These are phyloP conservation scores for Blastocystis sp. DNA, from an alignment of 352 stramenopile species.

Conservation along the genomic window DNA sequence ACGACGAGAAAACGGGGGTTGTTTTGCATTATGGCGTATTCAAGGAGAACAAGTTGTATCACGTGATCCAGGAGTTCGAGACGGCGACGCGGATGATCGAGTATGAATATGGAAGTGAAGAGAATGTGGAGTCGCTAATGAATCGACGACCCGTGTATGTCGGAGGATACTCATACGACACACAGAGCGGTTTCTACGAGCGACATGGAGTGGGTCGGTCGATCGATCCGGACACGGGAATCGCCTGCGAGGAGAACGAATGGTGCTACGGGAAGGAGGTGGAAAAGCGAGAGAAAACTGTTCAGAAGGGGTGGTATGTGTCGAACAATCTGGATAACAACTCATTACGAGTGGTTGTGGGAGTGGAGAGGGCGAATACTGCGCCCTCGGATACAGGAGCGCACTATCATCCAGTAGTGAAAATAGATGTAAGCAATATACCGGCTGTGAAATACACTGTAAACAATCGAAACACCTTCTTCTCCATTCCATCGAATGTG, in stretches of 20 bases:
- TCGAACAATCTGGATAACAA: too few species aligned
- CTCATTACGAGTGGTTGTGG: too few species aligned
- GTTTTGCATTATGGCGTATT: background rate
- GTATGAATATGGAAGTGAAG: background rate
- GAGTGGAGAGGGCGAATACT: too few species aligned
- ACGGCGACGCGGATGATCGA: background rate
- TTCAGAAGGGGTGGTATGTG: too few species aligned
- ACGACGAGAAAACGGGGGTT: background rate
- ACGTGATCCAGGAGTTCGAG: slow-evolving; percentile 6
- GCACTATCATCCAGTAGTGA: too few species aligned
- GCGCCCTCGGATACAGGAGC: too few species aligned
- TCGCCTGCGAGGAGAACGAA: background rate
- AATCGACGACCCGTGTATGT: background rate
- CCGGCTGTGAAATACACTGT: too few species aligned
- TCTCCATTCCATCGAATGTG: too few species aligned
- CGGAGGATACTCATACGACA: background rate
- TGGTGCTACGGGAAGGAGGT: background rate
- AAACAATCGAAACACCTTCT: too few species aligned
- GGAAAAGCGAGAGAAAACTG: too few species aligned
- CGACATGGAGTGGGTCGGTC: background rate
- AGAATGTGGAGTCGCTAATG: background rate
- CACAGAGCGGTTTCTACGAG: background rate
- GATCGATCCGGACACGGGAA: background rate
- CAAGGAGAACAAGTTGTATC: background rate
- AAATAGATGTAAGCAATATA: too few species aligned